Evolutionary conservation across 441 rosid species (phyloP), one percentile per base, ranked within the genome.

Genomic region (Sinapis alba): DNA sequence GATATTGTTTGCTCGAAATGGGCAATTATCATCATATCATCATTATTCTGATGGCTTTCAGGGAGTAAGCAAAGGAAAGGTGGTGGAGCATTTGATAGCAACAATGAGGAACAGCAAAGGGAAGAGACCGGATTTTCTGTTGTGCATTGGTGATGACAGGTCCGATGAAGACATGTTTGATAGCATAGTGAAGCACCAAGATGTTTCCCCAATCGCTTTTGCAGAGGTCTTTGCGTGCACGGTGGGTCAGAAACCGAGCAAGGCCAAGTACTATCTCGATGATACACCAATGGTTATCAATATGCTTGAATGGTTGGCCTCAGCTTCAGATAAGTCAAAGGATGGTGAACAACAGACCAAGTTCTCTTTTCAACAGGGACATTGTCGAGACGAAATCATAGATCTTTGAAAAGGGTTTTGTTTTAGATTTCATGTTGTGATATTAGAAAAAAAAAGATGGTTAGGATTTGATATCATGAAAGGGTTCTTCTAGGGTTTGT

Each of bases 111-210:
- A 79, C 78, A 84, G 63, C 6, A 71, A 28, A 18, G 88, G 87
- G 34, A 85, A 78, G 79, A 79, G 86, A 3, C 90, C 90, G 0
- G 93, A 90, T 78, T 88, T 92, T 73, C 75, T 92, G 69, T 79
- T 92, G 59, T 90, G 97, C 76, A 85, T 92, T n/a, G 97, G 97
- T 2, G 97, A 92, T 71, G 96, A 92, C 71, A 82, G 89, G 5
- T 92, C 97, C 0, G 97, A 90, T 32, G 94, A 92, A 67, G 96
- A 92, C 60, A 92, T 92, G 96, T 92, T 92, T 10, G 94, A 88
- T 78, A 83, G 86, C 82, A 87, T 92, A 9, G 87, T 73, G 34
- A 83, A 77, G 47, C 81, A 80, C 63, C 87, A 85, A 28, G 71
- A 81, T 13, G 76, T 75, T 19, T 85, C 88, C 20, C 61, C 82